A percentile compares a stretch with the other conserved stretches of the same genome.
phyloP scores from a whole-genome alignment of 768 basidiomycete genomes.

The Suillus brevipes region DNA sequence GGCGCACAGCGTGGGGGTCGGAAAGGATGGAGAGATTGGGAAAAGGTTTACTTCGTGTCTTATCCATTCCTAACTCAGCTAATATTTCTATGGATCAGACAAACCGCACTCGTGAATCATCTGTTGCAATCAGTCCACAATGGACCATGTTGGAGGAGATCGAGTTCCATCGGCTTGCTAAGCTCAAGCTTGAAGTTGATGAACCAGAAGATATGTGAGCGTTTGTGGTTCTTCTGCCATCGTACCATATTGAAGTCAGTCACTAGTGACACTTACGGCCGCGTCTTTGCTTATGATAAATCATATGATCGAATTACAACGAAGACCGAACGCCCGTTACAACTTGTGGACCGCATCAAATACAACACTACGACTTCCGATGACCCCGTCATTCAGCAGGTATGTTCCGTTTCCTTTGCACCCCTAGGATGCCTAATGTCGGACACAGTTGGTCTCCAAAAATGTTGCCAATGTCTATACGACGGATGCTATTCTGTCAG shows the following conservation, averaged over 20 bases:
- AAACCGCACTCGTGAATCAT: constrained; percentile 86
- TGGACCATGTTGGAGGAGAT: constrained; percentile 98
- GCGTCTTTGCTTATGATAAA: constrained; percentile 91
- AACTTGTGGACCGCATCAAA: constrained; percentile 90
- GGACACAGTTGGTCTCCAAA: constrained; percentile 71
- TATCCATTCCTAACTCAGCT: constrained; percentile 4
- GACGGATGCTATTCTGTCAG: constrained; percentile 92
- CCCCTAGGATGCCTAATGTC: constrained; percentile 9
- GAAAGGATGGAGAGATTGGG: constrained; percentile 91
- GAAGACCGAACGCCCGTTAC: constrained; percentile 86
- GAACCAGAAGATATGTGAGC: constrained; percentile 87
- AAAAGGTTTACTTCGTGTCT: constrained; percentile 57
- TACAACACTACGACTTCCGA: constrained; percentile 98
- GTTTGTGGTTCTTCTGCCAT: neutral
- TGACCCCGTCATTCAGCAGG: constrained; percentile 94
- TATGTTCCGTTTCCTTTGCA: constrained; percentile 30
- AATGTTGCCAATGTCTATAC: constrained; percentile 86
- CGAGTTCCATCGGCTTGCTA: constrained; percentile 89
- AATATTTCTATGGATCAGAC: constrained; percentile 45
- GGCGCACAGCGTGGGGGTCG: constrained; percentile 42
- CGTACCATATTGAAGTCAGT: neutral
- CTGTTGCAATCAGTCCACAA: constrained; percentile 86
- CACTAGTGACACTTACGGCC: constrained; percentile 80
- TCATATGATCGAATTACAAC: constrained; percentile 94
- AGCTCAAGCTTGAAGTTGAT: constrained; percentile 92